Conservation (phyloP, 2,329 filamentous ascomycete genomes). For the Aspergillus pseudoglaucus region DNA sequence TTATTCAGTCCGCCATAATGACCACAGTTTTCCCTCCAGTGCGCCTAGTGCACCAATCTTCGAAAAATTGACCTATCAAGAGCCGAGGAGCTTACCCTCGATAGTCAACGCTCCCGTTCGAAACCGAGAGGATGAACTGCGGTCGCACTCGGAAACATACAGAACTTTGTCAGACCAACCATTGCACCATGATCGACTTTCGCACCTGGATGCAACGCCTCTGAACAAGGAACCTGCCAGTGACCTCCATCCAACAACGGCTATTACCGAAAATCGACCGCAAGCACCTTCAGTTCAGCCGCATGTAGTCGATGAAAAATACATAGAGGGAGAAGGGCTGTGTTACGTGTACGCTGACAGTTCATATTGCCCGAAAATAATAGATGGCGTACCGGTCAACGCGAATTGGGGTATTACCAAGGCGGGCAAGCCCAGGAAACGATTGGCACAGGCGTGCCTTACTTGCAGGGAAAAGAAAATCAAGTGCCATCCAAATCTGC, state of each 20-base stretch:
- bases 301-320: slow-evolving; percentile 36
- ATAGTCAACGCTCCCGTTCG: slow-evolving; percentile 25
- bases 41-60: slow-evolving; percentile 3
- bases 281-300: slow-evolving; percentile 17
- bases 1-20: slow-evolving; percentile 15
- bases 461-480: slow-evolving; percentile 97
- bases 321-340: slow-evolving; percentile 65
- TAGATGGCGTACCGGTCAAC: slow-evolving; percentile 81
- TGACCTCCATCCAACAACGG: slow-evolving; percentile 5
- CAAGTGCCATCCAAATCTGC: slow-evolving; percentile 84
- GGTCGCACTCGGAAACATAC: slow-evolving; percentile 13
- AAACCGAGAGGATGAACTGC: slow-evolving; percentile 13
- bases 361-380: slow-evolving; percentile 71
- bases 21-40: slow-evolving; percentile 8
- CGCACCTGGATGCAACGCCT: slow-evolving; percentile 9
- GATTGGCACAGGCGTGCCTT: slow-evolving; percentile 84
- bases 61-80: background rate
- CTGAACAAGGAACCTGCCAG: slow-evolving; percentile 11
- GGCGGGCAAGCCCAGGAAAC: slow-evolving; percentile 85
- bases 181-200: slow-evolving; percentile 14
- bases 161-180: slow-evolving; percentile 13
- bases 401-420: slow-evolving; percentile 92
- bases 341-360: slow-evolving; percentile 86
- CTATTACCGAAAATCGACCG: slow-evolving; percentile 4
- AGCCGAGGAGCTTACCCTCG: slow-evolving; percentile 21